phyloP scores from a whole-genome alignment of 164 flowering plant genomes.

The Buxus sempervirens region DNA sequence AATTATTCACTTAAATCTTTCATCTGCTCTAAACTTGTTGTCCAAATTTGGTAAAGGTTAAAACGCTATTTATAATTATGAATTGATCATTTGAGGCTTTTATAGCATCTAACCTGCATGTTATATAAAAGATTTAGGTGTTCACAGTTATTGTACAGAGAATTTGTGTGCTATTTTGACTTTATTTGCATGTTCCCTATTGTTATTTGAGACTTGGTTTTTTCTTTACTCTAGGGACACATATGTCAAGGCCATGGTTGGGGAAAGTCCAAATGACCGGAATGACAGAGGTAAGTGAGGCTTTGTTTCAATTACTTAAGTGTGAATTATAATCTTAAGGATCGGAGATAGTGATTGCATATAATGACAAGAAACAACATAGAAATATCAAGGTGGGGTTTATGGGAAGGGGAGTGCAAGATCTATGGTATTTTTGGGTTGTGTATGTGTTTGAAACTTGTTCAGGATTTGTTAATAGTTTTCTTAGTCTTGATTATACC shows the following conservation, averaged over 20 bases:
- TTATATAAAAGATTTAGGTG: neutral
- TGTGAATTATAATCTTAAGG: too few species aligned
- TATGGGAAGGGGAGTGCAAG: too few species aligned
- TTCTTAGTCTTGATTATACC: too few species aligned
- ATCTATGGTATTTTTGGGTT: too few species aligned
- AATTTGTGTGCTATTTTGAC: neutral
- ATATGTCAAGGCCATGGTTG: constrained; percentile 68
- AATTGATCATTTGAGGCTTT: neutral
- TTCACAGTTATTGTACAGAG: neutral
- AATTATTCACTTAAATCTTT: neutral
- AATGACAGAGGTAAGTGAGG: constrained; percentile 85
- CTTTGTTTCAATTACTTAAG: neutral
- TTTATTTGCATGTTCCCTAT: neutral
- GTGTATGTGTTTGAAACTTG: too few species aligned
- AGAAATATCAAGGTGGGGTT: too few species aligned
- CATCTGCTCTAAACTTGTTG: neutral
- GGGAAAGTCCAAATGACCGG: constrained; percentile 93
- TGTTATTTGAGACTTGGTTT: neutral
- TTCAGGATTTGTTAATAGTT: too few species aligned
- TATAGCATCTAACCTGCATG: neutral
- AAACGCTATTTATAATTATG: too few species aligned
- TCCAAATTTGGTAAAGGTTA: too few species aligned
- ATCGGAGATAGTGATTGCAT: too few species aligned
- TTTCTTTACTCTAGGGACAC: constrained; percentile 60
- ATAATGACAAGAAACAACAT: too few species aligned